A percentile compares a stretch with the other conserved stretches of the same genome.
phyloP scores from a whole-genome alignment of 192 early-diverging fungal genomes.

The Neocallimastix lanati region DNA sequence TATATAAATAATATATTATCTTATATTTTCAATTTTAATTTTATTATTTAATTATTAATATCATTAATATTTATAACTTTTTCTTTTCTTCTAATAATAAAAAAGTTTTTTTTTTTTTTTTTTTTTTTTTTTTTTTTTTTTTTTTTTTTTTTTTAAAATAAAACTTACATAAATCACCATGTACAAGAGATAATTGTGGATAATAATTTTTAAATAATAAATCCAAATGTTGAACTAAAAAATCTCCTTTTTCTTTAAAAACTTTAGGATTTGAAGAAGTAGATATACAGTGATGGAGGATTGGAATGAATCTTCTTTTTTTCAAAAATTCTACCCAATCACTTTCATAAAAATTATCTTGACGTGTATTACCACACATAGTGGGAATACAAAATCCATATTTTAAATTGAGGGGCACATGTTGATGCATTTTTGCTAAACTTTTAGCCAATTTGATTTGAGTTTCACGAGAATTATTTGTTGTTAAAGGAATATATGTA shows the following conservation, averaged over 20 bases:
- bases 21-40: no score
- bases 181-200: not conserved
- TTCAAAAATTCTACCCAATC: not conserved
- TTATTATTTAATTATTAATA: no score
- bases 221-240: not conserved
- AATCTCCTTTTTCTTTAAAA: not conserved
- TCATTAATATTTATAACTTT: no score
- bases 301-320: not conserved
- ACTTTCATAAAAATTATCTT: not conserved
- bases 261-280: not conserved
- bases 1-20: no score
- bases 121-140: no score
- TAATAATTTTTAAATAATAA: not conserved
- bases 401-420: not conserved
- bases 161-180: not conserved
- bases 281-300: not conserved
- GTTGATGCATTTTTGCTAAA: not conserved
- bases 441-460: not conserved
- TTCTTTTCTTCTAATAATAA: no score
- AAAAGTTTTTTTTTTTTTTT: no score
- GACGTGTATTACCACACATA: not conserved
- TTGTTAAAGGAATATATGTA: not conserved
- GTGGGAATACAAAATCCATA: not conserved
- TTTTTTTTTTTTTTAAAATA: no score
- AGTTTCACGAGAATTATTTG: not conserved